These are phyloP conservation scores for Paramecium pentaurelia DNA, from an alignment of 73 alveolate genomes.

Conservation along the genomic window DNA sequence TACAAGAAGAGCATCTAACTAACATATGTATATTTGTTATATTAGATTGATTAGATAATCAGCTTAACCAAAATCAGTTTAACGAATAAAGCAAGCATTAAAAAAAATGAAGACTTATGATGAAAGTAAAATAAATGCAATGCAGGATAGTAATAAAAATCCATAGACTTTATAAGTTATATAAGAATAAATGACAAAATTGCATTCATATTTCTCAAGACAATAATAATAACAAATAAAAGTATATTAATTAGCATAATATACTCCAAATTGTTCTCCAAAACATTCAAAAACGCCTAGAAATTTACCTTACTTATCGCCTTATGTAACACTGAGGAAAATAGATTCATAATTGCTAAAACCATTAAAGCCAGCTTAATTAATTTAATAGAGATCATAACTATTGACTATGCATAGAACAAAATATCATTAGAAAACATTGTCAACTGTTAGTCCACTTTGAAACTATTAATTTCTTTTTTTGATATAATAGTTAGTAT, in stretches of 20 bases:
- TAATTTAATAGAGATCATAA: background rate
- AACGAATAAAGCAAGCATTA: background rate
- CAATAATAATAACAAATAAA: background rate
- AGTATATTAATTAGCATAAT: background rate
- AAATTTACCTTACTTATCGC: background rate
- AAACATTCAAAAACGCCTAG: background rate
- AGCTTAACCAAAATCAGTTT: background rate
- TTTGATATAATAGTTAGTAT: slow-evolving; percentile 14
- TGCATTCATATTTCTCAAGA: background rate
- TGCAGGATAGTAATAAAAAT: background rate
- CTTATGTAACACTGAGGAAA: background rate
- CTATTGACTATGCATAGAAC: background rate
- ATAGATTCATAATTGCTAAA: background rate
- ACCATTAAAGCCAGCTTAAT: background rate
- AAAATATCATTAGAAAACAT: background rate
- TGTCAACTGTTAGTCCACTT: background rate
- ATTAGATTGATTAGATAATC: background rate
- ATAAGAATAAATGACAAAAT: background rate
- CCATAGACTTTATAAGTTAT: background rate
- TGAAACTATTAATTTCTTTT: slow-evolving; percentile 25
- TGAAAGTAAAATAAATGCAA: background rate
- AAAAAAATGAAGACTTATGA: background rate
- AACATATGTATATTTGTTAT: background rate
- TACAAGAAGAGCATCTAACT: background rate
- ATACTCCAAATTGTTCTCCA: background rate